These are phyloP conservation scores for Sonneratia alba DNA, from an alignment of 345 rosid genomes.

Conservation along the genomic window DNA sequence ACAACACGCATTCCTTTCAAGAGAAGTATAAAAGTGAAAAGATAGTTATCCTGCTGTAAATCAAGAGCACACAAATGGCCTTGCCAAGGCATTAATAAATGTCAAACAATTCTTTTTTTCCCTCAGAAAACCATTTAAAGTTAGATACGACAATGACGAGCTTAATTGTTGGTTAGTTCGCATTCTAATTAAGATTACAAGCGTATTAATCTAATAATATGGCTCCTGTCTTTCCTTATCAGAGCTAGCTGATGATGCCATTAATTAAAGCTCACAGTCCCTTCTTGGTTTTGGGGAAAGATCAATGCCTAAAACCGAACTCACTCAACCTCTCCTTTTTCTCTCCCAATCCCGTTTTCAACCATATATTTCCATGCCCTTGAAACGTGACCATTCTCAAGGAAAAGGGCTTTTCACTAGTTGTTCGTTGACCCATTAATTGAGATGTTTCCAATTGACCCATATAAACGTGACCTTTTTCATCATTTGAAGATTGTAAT, in stretches of 20 bases:
- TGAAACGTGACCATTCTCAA: too few species aligned
- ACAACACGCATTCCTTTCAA: neutral
- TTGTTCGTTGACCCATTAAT: slow-evolving; percentile 1
- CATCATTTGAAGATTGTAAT: neutral
- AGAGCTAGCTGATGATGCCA: neutral
- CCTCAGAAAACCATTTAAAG: too few species aligned
- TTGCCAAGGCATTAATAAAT: too few species aligned
- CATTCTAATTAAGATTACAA: neutral
- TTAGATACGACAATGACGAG: too few species aligned
- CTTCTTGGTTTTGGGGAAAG: slow-evolving; percentile 2
- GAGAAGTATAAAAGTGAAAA: neutral
- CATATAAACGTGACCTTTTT: neutral
- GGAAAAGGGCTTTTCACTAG: neutral
- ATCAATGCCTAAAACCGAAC: neutral
- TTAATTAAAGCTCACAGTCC: slow-evolving; percentile 1
- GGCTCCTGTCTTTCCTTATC: slow-evolving; percentile 1
- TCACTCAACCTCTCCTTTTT: neutral
- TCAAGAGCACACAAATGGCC: neutral
- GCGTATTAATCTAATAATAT: neutral
- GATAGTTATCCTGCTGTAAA: neutral
- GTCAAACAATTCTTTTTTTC: too few species aligned
- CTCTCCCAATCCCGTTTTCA: neutral
- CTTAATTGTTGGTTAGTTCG: too few species aligned
- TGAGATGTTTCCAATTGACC: slow-evolving; percentile 1
- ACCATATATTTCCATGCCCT: too few species aligned